A percentile compares a stretch with the other conserved stretches of the same genome.
These are phyloP conservation scores for Russula sp. DNA, from an alignment of 768 basidiomycete species.

Conservation along the genomic window DNA sequence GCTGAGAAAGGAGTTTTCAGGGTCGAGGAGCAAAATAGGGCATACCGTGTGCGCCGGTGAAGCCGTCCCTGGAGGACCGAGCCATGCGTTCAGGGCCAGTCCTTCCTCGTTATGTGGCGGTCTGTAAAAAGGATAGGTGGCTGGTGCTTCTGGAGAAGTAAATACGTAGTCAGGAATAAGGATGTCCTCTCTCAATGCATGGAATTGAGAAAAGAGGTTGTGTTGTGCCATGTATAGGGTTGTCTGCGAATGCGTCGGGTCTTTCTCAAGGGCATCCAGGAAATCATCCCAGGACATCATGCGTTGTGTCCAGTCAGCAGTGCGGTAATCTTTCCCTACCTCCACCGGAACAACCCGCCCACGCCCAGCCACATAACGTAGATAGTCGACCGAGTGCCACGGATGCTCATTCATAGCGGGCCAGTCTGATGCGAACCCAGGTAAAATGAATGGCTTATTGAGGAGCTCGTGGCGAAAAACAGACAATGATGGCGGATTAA, in stretches of 20 bases:
- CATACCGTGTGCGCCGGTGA: conserved; percentile 88
- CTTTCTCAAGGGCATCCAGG: conserved; percentile 45
- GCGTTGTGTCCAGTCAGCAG: conserved; percentile 74
- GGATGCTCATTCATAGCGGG: conserved; percentile 67
- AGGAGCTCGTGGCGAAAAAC: conserved; percentile 45
- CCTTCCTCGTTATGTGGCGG: conserved; percentile 66
- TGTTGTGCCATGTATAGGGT: conserved; percentile 89
- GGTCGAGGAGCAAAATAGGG: conserved; percentile 33
- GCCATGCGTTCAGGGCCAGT: conserved; percentile 73
- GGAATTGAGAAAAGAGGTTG: conserved; percentile 81
- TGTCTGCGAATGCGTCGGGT: conserved; percentile 32
- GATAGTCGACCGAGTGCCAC: conserved; percentile 71
- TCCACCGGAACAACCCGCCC: conserved; percentile 90
- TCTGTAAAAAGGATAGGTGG: conserved; percentile 49
- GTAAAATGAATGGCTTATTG: conserved; percentile 68
- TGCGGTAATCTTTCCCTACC: conserved; percentile 79
- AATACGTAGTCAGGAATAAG: conserved; percentile 88
- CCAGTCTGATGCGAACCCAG: conserved; percentile 64
- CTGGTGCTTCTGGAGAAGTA: conserved; percentile 48
- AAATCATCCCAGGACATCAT: conserved; percentile 80
- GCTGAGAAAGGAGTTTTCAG: conserved; percentile 16
- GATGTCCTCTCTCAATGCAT: conserved; percentile 69
- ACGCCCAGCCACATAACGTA: conserved; percentile 66
- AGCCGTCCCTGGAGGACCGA: conserved; percentile 73
- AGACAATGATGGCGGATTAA: conserved; percentile 54